Base-by-base conservation (phyloP, 2,329 filamentous ascomycete species). In the Calonectria multiphialidica region DNA sequence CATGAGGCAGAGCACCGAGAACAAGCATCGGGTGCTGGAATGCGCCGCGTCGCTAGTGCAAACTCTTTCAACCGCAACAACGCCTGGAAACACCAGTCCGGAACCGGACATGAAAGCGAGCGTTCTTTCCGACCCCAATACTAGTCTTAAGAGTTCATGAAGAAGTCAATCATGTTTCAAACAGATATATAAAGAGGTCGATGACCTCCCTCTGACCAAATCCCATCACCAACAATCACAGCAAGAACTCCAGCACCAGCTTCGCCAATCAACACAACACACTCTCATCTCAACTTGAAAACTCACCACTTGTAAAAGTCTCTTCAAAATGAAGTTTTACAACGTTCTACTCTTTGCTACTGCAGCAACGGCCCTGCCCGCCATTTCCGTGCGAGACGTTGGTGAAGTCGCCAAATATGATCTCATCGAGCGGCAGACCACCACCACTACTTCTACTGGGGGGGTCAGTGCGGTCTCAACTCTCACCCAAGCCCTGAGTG, bases 301-400 rank as follows among this genome's bases (percentile, higher is more conserved):
- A 45, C 5, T 15, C 13, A 30, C 10, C 2, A 9, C 18, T 47
- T 47, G 2, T 16, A 2, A 8, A 35, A 25, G 8, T 30, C 15
- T 23, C 15, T 30, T 55, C 15, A 59, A 63, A 10, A 65, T 71
- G 69, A 71, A 71, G 64, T 71, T 71, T 40, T 67, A 64, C 30
- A 67, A 49, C 49, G 69, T 64, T 12, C 69, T 71, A 47, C 23
- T 71, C 40, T 71, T 71, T 25, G 57, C 69, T 25, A 57, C 69
- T 10, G 25, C 49, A 12, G 69, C 33, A 13, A 9, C 44, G 28
- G 69, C 69, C 8, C 25, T 65, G 6, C 69, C 69, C 2, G 44
- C 68, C 25, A 18, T 45, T 1, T 15, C 30, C 5, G 47, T 66
- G 21, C 49, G 40, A 44, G 35, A 57, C 21, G n/a, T 9, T n/a